Conservation (phyloP, 2,329 filamentous ascomycete species). For the Penicillium paneum region DNA sequence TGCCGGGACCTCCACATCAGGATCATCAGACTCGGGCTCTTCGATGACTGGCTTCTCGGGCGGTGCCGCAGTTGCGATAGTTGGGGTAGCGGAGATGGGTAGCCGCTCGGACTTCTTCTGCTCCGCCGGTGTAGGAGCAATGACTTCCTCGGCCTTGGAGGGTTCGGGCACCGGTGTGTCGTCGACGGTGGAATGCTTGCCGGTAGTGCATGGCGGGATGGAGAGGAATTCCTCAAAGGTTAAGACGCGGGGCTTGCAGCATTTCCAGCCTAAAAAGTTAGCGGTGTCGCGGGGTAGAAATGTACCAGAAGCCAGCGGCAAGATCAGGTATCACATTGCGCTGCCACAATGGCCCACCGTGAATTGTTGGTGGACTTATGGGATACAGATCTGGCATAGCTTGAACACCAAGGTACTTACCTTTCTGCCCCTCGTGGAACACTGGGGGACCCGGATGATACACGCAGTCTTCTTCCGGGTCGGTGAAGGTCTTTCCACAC, state of each 20-base stretch:
- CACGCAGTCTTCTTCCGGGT: constrained; percentile 76
- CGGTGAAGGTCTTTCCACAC: constrained; percentile 83
- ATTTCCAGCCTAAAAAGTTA: constrained; percentile 78
- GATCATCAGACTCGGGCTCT: constrained; percentile 86
- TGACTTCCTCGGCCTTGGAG: constrained; percentile 35
- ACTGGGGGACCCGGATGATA: constrained; percentile 93
- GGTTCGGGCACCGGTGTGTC: constrained; percentile 54
- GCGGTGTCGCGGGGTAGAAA: not conserved
- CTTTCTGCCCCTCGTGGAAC: constrained; percentile 98
- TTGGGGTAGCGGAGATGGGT: constrained; percentile 24
- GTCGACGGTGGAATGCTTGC: constrained; percentile 87
- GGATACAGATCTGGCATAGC: constrained; percentile 14
- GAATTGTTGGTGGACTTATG: constrained; percentile 12
- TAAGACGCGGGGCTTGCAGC: constrained; percentile 93
- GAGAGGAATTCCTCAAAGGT: constrained; percentile 97
- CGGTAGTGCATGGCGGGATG: constrained; percentile 88
- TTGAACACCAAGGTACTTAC: constrained; percentile 52
- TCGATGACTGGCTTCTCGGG: constrained; percentile 42
- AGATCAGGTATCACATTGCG: not conserved
- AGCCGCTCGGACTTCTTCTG: constrained; percentile 17
- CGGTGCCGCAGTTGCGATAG: constrained; percentile 31
- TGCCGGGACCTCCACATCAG: constrained; percentile 66
- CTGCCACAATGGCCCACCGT: constrained; percentile 4
- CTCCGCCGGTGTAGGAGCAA: constrained; percentile 23
- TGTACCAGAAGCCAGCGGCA: not conserved